Percentiles rank a stretch among this genome's conserved stretches.
Conservation (phyloP, 495 filamentous ascomycete genomes). For the Talaromyces wortmannii region DNA sequence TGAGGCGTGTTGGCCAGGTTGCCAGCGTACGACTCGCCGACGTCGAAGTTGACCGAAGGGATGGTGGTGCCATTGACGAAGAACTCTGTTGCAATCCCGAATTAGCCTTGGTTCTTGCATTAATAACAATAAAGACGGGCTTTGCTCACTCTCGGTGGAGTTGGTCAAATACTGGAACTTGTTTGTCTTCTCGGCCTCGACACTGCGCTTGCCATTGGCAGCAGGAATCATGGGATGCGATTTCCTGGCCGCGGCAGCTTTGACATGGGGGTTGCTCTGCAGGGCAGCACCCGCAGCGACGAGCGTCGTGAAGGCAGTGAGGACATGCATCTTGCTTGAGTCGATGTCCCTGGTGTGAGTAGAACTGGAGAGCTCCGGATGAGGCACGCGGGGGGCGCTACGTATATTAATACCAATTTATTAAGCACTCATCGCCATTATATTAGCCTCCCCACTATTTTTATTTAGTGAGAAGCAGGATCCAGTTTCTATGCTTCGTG, state of each 20-base stretch:
- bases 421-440: too few species aligned
- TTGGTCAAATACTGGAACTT: background rate
- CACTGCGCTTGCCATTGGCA: background rate
- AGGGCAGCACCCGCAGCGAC: background rate
- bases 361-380: too few species aligned
- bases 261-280: constrained; percentile 3
- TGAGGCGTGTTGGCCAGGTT: constrained; percentile 55
- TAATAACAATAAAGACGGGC: background rate
- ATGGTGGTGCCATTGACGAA: constrained; percentile 59
- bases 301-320: background rate
- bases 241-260: background rate
- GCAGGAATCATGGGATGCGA: background rate
- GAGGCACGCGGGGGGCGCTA: too few species aligned
- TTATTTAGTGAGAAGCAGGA: too few species aligned
- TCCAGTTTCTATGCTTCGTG: too few species aligned
- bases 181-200: background rate
- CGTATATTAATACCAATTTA: too few species aligned
- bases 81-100: constrained; percentile 32
- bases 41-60: constrained; percentile 67
- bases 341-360: too few species aligned
- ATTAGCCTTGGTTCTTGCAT: background rate
- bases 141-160: background rate
- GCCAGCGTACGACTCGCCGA: constrained; percentile 71
- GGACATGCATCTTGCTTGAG: background rate
- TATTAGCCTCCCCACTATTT: too few species aligned